Conservation (phyloP, 192 early-diverging fungal genomes). For the Ambispora gerdemannii region DNA sequence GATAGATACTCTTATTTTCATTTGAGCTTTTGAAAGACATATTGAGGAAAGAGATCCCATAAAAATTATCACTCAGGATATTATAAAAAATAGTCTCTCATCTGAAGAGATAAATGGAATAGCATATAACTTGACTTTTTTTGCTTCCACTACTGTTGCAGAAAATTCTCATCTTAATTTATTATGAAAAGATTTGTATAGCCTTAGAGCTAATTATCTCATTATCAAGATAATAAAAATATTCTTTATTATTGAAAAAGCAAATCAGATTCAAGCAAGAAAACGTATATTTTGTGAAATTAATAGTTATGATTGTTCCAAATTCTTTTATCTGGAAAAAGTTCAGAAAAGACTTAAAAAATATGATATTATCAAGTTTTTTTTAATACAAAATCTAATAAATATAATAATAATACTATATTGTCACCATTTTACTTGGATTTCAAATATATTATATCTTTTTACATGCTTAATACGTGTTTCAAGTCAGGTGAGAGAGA, state of each 20-base stretch:
- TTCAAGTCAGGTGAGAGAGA: too few relatives aligned
- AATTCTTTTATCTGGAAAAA: constrained; percentile 12
- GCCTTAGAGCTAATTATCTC: constrained; percentile 5
- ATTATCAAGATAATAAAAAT: constrained; percentile 6
- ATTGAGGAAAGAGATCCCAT: constrained; percentile 5
- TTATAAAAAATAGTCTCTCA: constrained; percentile 14
- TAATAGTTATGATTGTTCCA: neutral
- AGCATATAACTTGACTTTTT: constrained; percentile 15
- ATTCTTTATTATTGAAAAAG: constrained; percentile 18
- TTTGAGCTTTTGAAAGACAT: constrained; percentile 4
- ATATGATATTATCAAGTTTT: constrained; percentile 16
- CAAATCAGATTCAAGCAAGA: constrained; percentile 18
- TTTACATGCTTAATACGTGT: too few relatives aligned
- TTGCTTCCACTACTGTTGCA: constrained; percentile 7
- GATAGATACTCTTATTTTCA: neutral
- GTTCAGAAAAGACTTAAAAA: constrained; percentile 13
- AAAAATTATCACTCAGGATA: constrained; percentile 12
- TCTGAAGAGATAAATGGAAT: constrained; percentile 10
- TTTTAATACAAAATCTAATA: constrained; percentile 20
- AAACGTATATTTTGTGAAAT: neutral
- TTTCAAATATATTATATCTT: too few relatives aligned
- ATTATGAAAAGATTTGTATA: constrained; percentile 20
- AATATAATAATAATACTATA: constrained; percentile 14
- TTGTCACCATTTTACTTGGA: too few relatives aligned
- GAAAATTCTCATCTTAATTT: constrained; percentile 20